Percentiles rank a stretch among this genome's conserved stretches.
These are phyloP conservation scores for Isabelozyma heimii DNA, from an alignment of 805 yeast species.

Conservation along the genomic window DNA sequence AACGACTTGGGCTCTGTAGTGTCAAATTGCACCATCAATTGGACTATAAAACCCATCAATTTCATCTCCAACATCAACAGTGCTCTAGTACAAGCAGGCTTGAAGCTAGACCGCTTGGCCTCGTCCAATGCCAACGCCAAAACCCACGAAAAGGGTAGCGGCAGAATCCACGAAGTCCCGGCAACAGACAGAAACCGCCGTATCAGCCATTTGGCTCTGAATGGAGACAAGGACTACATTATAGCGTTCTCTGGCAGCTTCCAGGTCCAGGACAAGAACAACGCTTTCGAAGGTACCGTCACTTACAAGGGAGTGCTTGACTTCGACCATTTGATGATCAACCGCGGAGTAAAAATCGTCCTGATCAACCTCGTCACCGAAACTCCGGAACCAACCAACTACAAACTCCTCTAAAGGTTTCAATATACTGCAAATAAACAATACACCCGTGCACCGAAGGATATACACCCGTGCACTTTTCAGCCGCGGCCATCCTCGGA, in stretches of 20 bases:
- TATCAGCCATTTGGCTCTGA: conserved; percentile 2
- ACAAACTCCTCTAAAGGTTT: background rate
- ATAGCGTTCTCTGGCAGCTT: conserved; percentile 24
- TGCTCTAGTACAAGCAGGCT: conserved; percentile 18
- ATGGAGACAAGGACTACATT: conserved; percentile 17
- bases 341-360: conserved; percentile 28
- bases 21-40: conserved; percentile 5
- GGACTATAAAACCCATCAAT: conserved; percentile 28
- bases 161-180: conserved; percentile 24
- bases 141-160: conserved; percentile 24
- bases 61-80: conserved; percentile 13
- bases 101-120: conserved; percentile 23
- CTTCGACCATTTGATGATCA: conserved; percentile 26
- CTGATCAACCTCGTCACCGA: conserved; percentile 14
- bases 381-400: conserved; percentile 2
- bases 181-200: conserved; percentile 2
- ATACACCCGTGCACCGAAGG: no score
- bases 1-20: background rate
- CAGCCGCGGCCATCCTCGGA: no score
- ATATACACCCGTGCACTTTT: no score
- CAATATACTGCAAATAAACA: no score
- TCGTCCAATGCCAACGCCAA: conserved; percentile 17
- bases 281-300: conserved; percentile 14
- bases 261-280: conserved; percentile 15
- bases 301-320: conserved; percentile 28